phyloP scores from a whole-genome alignment of 202 grass and related monocot genomes.

The Digitaria exilis region DNA sequence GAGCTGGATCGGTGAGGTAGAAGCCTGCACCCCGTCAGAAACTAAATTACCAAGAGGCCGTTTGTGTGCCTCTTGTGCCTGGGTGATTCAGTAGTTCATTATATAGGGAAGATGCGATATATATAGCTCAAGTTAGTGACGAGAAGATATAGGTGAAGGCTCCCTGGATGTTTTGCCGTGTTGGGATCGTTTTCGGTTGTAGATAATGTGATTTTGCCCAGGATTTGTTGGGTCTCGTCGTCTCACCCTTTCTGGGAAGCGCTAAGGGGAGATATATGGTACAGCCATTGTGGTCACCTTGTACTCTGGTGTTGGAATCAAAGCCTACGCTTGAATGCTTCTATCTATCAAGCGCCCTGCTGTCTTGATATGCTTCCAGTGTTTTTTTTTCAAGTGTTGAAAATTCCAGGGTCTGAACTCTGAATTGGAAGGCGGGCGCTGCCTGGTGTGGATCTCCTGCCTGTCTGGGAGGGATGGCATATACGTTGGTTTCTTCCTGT shows the following conservation, averaged over 20 bases:
- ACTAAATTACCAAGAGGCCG: conserved; percentile 19
- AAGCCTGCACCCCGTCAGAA: not conserved
- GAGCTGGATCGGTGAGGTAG: conserved; percentile 68
- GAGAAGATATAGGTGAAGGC: conserved; percentile 34
- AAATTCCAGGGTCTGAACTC: not conserved
- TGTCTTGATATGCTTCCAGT: not conserved
- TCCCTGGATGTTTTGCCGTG: conserved; percentile 42
- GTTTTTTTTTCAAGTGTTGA: not conserved
- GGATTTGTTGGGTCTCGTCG: conserved; percentile 44
- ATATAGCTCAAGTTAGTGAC: conserved; percentile 64
- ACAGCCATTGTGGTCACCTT: conserved; percentile 45
- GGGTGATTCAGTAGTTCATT: conserved; percentile 51
- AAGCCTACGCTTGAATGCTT: conserved; percentile 1
- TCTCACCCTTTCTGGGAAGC: conserved; percentile 48
- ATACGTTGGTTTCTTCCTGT: conserved; percentile 30
- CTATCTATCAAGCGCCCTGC: too few species aligned
- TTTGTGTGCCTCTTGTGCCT: conserved; percentile 6
- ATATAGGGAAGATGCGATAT: conserved; percentile 67
- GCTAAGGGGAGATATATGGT: conserved; percentile 44
- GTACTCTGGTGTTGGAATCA: conserved; percentile 26
- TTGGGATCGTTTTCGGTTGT: conserved; percentile 57
- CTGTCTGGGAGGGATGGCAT: conserved; percentile 24
- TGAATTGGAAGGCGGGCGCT: conserved; percentile 34
- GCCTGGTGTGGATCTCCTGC: not conserved
- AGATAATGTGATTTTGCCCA: conserved; percentile 84